Evolutionary conservation across 139 green algal genomes (phyloP).

Genomic region (Volvox africanus): DNA sequence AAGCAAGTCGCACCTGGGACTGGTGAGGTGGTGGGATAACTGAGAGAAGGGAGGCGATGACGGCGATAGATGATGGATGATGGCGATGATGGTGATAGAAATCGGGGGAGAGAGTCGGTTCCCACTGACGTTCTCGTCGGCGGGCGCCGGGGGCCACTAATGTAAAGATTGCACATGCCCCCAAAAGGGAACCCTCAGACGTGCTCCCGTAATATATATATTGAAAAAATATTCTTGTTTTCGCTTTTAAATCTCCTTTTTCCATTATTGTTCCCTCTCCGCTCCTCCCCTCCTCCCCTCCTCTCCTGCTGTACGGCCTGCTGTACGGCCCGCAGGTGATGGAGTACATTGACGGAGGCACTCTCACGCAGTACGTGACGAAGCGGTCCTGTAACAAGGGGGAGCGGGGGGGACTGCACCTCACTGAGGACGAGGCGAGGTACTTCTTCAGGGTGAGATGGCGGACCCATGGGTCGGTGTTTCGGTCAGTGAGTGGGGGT

Average conservation of each 20-base stretch:
- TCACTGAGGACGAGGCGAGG: constrained; percentile 81
- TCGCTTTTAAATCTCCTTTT: too few relatives aligned
- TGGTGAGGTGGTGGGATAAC: neutral
- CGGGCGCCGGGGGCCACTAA: too few relatives aligned
- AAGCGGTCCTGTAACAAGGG: constrained; percentile 47
- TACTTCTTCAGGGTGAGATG: constrained; percentile 89
- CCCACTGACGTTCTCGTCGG: too few relatives aligned
- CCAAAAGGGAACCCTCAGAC: too few relatives aligned
- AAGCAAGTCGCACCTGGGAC: constrained; percentile 45
- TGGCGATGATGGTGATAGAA: too few relatives aligned
- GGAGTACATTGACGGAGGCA: constrained; percentile 84
- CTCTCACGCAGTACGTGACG: constrained; percentile 75
- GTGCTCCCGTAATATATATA: too few relatives aligned
- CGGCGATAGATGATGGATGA: too few relatives aligned
- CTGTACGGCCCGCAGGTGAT: constrained; percentile 70
- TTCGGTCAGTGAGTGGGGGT: neutral
- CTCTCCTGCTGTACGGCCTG: neutral
- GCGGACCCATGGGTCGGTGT: neutral
- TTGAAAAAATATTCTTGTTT: too few relatives aligned
- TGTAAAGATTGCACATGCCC: too few relatives aligned
- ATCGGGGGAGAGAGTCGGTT: too few relatives aligned
- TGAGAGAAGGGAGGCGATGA: neutral
- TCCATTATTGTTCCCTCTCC: neutral
- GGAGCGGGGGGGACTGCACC: constrained; percentile 59
- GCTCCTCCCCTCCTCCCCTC: neutral